phyloP scores from a whole-genome alignment of 208 protist genomes.

The Leishmania turanica region DNA sequence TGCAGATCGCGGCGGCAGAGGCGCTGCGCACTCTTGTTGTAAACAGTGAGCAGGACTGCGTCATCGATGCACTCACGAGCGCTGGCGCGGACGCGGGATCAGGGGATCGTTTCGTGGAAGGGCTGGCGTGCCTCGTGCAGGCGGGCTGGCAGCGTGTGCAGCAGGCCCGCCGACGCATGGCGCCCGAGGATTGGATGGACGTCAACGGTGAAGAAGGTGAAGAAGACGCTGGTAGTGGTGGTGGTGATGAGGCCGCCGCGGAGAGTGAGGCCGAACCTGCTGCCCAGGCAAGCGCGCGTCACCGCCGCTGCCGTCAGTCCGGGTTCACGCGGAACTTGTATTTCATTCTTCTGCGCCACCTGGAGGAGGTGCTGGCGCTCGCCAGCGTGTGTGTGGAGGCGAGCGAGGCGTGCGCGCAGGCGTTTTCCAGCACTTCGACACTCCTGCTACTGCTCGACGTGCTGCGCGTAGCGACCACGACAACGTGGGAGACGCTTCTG shows the following conservation, averaged over 20 bases:
- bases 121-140: conserved; percentile 33
- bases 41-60: conserved; percentile 62
- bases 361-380: conserved; percentile 67
- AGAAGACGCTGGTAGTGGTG: neutral
- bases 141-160: conserved; percentile 40
- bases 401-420: conserved; percentile 43
- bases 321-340: conserved; percentile 26
- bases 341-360: conserved; percentile 38
- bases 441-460: conserved; percentile 41
- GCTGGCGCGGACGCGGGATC: conserved; percentile 11
- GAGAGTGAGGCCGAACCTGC: neutral
- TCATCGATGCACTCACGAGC: conserved; percentile 49
- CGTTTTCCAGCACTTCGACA: conserved; percentile 32
- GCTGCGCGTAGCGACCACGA: conserved; percentile 32
- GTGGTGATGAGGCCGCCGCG: neutral
- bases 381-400: conserved; percentile 51
- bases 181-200: conserved; percentile 26
- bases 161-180: conserved; percentile 30
- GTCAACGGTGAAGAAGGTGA: conserved; percentile 12
- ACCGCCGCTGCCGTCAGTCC: neutral
- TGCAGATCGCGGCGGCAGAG: conserved; percentile 58
- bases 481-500: conserved; percentile 43
- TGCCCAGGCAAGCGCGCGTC: conserved; percentile 1
- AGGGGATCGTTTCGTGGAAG: conserved; percentile 30
- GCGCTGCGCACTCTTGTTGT: conserved; percentile 66